A percentile compares a stretch with the other conserved stretches of the same genome.
phyloP scores from a whole-genome alignment of 768 basidiomycete species.

The Thelephora ganbajun region DNA sequence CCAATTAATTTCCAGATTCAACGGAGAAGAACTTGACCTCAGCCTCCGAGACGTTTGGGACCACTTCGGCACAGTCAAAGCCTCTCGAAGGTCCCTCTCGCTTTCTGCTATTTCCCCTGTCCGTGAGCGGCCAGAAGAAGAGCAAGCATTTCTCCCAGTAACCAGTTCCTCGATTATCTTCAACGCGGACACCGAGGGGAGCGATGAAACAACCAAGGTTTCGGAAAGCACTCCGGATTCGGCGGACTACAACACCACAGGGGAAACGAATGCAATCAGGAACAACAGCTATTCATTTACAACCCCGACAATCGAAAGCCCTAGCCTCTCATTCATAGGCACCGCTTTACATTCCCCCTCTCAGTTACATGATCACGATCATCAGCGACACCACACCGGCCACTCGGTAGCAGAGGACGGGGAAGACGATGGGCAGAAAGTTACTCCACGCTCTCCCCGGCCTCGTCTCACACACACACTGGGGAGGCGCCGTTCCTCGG shows the following conservation, averaged over 20 bases:
- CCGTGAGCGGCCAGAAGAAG: neutral
- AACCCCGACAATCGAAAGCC: slow-evolving; percentile 8
- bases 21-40: slow-evolving; percentile 58
- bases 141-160: neutral
- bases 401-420: neutral
- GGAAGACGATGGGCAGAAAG: slow-evolving; percentile 3
- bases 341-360: neutral
- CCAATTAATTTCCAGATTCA: slow-evolving; percentile 74
- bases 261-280: slow-evolving; percentile 10
- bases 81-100: neutral
- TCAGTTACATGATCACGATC: neutral
- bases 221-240: neutral
- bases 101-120: neutral
- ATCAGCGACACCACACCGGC: too few species aligned
- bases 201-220: neutral
- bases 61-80: slow-evolving; percentile 11
- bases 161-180: neutral
- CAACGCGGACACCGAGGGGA: neutral
- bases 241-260: slow-evolving; percentile 15
- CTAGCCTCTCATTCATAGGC: slow-evolving; percentile 1
- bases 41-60: slow-evolving; percentile 60
- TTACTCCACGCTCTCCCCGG: slow-evolving; percentile 4
- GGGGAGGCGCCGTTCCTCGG: slow-evolving; percentile 23
- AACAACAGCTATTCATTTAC: slow-evolving; percentile 15
- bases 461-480: slow-evolving; percentile 29